These are phyloP conservation scores for Ustilago esculenta DNA, from an alignment of 1,284 basidiomycete species.

Conservation along the genomic window DNA sequence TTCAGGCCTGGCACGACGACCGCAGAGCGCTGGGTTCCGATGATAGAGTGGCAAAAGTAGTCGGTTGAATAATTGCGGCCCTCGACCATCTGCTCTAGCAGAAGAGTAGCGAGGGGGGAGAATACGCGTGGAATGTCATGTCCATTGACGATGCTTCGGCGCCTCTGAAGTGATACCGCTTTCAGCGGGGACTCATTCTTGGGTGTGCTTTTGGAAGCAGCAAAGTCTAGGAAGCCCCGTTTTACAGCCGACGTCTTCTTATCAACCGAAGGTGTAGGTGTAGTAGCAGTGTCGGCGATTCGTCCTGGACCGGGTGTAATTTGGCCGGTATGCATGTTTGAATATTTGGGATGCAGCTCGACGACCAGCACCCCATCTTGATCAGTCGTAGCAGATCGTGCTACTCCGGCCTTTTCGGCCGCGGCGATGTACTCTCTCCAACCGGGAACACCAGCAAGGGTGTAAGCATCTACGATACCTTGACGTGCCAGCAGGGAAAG, in stretches of 20 bases:
- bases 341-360: conserved; percentile 40
- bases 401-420: conserved; percentile 47
- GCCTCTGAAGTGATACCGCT: background rate
- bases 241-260: conserved; percentile 22
- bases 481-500: conserved; percentile 27
- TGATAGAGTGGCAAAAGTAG: conserved; percentile 44
- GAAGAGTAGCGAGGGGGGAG: conserved; percentile 26
- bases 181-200: conserved; percentile 21
- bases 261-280: conserved; percentile 20
- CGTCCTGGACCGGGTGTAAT: conserved; percentile 15
- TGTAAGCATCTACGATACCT: conserved; percentile 45
- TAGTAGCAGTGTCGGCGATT: conserved; percentile 32
- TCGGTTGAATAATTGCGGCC: conserved; percentile 49
- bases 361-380: conserved; percentile 33
- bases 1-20: conserved; percentile 17
- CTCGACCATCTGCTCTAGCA: conserved; percentile 42
- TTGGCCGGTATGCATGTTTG: conserved; percentile 16
- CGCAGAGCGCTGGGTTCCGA: conserved; percentile 17
- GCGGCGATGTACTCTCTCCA: conserved; percentile 54
- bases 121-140: conserved; percentile 32
- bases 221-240: conserved; percentile 8
- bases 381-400: conserved; percentile 31
- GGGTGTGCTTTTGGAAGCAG: conserved; percentile 16
- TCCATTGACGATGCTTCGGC: conserved; percentile 32
- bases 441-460: conserved; percentile 35